Evolutionary conservation across 2,329 filamentous ascomycete species (phyloP).

Genomic region (Fusarium mundagurra): DNA sequence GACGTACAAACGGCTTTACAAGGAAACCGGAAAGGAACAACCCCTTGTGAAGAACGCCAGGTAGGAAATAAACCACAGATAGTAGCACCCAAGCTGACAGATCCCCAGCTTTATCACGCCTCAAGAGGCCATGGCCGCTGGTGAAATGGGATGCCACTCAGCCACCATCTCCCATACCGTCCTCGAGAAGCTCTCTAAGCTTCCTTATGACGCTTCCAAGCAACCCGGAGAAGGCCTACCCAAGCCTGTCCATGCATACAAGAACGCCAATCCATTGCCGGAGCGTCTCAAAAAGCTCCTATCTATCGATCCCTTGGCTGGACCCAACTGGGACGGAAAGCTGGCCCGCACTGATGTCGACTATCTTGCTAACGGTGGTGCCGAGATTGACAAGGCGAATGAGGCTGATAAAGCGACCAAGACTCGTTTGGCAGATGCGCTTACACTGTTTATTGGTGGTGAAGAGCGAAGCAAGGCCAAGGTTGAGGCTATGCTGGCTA

Average conservation of each 20-base stretch:
- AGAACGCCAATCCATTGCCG: constrained; percentile 46
- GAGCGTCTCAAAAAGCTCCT: constrained; percentile 49
- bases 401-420: constrained; percentile 50
- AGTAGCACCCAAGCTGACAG: too few relatives aligned
- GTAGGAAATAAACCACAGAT: too few relatives aligned
- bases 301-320: constrained; percentile 52
- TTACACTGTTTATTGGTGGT: constrained; percentile 53
- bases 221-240: constrained; percentile 52
- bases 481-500: constrained; percentile 45
- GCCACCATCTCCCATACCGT: constrained; percentile 55
- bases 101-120: constrained; percentile 52
- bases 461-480: constrained; percentile 51
- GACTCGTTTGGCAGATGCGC: constrained; percentile 51
- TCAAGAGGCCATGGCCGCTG: constrained; percentile 57
- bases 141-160: constrained; percentile 57
- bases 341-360: constrained; percentile 53
- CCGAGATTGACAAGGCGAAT: constrained; percentile 54
- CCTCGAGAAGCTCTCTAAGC: constrained; percentile 51
- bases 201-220: constrained; percentile 49
- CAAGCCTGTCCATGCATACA: constrained; percentile 54
- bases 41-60: constrained; percentile 59
- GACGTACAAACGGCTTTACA: constrained; percentile 56
- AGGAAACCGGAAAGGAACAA: constrained; percentile 58
- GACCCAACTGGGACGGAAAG: constrained; percentile 51
- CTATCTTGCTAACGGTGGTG: constrained; percentile 58